Conservation (phyloP, 768 basidiomycete species). For the Hirschioporus abietinus region DNA sequence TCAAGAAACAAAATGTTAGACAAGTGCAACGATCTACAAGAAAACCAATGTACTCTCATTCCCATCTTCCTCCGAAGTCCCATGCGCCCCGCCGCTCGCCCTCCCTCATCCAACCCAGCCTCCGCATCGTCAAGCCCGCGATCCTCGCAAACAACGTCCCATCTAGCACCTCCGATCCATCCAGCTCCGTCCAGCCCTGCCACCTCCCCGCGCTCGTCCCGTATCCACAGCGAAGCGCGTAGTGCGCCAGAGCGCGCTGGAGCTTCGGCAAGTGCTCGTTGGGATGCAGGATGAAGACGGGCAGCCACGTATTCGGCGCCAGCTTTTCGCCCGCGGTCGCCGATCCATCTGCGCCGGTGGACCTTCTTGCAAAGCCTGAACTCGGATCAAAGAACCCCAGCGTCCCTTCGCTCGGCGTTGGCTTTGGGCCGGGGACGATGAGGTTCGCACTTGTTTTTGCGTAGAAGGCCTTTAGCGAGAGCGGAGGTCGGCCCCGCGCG, state of each 20-base stretch:
- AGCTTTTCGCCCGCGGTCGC: background rate
- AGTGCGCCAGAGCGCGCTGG: constrained; percentile 46
- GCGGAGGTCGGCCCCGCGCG: constrained; percentile 46
- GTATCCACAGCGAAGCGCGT: constrained; percentile 34
- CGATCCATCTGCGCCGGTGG: background rate
- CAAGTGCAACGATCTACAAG: too few relatives aligned
- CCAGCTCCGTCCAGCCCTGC: constrained; percentile 18
- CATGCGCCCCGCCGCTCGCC: constrained; percentile 24
- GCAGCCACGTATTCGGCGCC: constrained; percentile 55
- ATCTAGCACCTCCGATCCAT: constrained; percentile 27
- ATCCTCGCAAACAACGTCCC: constrained; percentile 31
- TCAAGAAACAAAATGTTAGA: too few relatives aligned
- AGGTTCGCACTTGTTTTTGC: constrained; percentile 17
- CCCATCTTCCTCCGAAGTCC: constrained; percentile 24
- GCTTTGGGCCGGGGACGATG: background rate
- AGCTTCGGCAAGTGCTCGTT: constrained; percentile 44
- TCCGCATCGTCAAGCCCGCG: constrained; percentile 25
- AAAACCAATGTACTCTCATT: background rate
- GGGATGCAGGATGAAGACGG: constrained; percentile 49
- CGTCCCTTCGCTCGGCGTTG: constrained; percentile 17
- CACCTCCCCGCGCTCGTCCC: constrained; percentile 10
- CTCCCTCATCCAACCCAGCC: constrained; percentile 36
- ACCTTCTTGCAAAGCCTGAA: background rate
- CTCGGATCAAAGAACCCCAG: constrained; percentile 5
- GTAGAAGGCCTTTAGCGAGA: constrained; percentile 49